Evolutionary conservation across 2,329 filamentous ascomycete genomes (phyloP), one percentile per base, ranked within the genome.

Genomic region (Colletotrichum lupini): DNA sequence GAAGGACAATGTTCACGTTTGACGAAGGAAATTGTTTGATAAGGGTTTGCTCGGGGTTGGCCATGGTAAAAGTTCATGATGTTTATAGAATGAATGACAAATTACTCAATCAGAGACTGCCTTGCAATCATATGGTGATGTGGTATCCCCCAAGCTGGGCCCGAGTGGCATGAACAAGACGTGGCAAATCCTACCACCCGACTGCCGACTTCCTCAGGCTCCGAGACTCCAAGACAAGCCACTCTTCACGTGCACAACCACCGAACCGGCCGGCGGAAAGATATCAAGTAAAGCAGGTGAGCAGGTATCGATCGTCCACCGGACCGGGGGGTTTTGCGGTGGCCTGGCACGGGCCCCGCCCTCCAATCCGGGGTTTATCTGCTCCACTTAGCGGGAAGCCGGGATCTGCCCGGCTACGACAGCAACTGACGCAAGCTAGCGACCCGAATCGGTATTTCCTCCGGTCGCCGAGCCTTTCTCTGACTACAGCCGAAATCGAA

Each of bases 381-480:
- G 19, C 42, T 49, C 42, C 42, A 49, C 42, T 49, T 49, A 49
- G 53, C 59, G 66, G 56, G 26, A 60, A 52, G 49, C 66, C 59
- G 65, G 59, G 66, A 56, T 69, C 26, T 56, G 66, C 59, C 66
- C 70, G 70, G 66, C 53, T 42, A 72, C 58, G 19, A 42, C 8
- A 6, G 52, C 60, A n/a, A 35, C 60, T 53, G 28, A 63, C 14
- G 60, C 60, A 53, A 26, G 16, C 60, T 35, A 49, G 53, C 59
- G 37, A 59, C 69, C 69, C 59, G 66, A 72, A 69, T 56, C 59
- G 69, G 69, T 52, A 72, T 58, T 56, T 59, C 26, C 66, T 72
- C 69, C 69, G 69, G 69, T 55, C 24, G 22, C 58, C 53, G 52
- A 61, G 24, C 37, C 30, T 32, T 32, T 35, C 7, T 57, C 35